Base-by-base conservation (phyloP, 768 basidiomycete genomes). In the Trametes coccinea region DNA sequence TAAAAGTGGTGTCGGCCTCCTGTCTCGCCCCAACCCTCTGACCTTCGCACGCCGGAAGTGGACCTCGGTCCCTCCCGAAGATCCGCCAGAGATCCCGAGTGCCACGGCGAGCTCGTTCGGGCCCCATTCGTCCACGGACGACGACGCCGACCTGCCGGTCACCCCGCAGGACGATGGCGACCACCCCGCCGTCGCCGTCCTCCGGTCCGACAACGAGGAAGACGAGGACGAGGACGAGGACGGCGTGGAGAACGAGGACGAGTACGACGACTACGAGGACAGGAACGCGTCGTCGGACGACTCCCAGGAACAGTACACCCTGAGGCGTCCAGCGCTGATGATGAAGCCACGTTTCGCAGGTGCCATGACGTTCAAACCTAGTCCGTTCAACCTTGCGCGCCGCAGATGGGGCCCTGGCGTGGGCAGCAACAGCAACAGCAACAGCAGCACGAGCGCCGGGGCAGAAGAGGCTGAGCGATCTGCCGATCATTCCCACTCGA, bases 41-140 rank as follows among this genome's bases (percentile, higher is more conserved):
- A 66, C 70, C 4, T 74, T 72, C 52, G 74, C 74, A 31, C 73
- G 74, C 53, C 72, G 72, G 33, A 74, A 70, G 56, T 74, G 73
- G 73, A 69, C 66, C 14, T 60, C 62, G 44, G 54, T 60, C 30
- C 63, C 68, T 43, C 50, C 66, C 22, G 62, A 43, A 43, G 62
- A 63, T 51, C 62, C 34, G 17, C 14, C 49, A 22, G 59, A 60
- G 50, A 37, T 50, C 10, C 33, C 39, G 39, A 22, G 30, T 13
- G 31, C 61, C 30, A 37, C 14, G 9, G 29, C 17, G 5, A 53
- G 43, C 51, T 49, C 40, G 14, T 57, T 6, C 30, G 52, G 46
- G 11, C 61, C 31, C 3, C 67, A 53, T 33, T 61, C 55, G 41
- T 62, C 59, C 33, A 64, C 61, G 53, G 56, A 67, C 16, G 66